Evolutionary conservation across 192 early-diverging fungal genomes (phyloP), one percentile per base, ranked within the genome.

Genomic region (Coemansia sp.): DNA sequence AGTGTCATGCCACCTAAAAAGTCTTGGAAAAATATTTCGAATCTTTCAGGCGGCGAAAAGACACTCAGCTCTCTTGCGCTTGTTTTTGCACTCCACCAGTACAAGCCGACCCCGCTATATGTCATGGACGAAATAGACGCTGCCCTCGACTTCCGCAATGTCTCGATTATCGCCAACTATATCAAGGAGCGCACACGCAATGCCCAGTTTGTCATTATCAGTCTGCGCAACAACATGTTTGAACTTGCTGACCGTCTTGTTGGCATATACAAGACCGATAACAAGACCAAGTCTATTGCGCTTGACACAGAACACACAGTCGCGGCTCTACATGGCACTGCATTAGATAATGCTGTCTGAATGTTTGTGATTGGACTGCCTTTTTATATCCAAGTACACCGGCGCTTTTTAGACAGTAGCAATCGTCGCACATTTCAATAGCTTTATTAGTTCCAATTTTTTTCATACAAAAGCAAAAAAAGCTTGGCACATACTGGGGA

Each of bases 61-160:
- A 99, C 98, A 1, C 77, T 99, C 32, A 94, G 92, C 77, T 99
- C 98, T n/a, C 85, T 99, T 44, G 98, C 98, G 7, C 86, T 99
- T 49, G 96, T 99, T 10, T 99, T 99, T 87, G 96, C 98, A 1
- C 85, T 99, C 63, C 98, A 99, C 77, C 96, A 98, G 75, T 99
- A 92, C 88, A 98, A 98, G 75, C 98, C 98, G 11, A 99, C 98
- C 19, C 98, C 96, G n/a, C 78, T 98, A 7, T 99, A 99, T 76
- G 94, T 99, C 46, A 98, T 99, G 95, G 98, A 99, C 82, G 98
- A 99, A 83, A 99, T 99, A 72, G 98, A 99, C 81, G 96, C 96
- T 0, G 98, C 98, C 1, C 84, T 98, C 22, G 98, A 99, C 83
- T 99, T 98, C 84, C 86, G 96, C 63, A 99, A 99, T 74, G 96